Evolutionary conservation across 352 stramenopile species (phyloP).

Genomic region (Phytophthora niederhauseri): DNA sequence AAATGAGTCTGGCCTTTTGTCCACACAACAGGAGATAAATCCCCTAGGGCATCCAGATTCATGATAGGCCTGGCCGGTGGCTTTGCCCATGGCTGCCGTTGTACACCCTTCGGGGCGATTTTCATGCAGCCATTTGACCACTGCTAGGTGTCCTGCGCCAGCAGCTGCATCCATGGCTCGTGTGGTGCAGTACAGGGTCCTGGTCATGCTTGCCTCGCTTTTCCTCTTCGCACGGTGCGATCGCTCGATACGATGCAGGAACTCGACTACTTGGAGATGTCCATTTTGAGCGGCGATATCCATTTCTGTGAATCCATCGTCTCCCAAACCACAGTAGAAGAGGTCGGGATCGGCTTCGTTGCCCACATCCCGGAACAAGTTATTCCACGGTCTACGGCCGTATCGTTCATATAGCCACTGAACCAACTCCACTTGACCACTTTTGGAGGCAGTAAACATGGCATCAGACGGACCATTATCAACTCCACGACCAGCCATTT

Average conservation of each 20-base stretch:
- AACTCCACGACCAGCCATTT: no score
- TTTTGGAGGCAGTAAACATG: no score
- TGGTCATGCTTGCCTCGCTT: not conserved
- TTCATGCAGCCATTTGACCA: not conserved
- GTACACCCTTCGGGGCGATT: not conserved
- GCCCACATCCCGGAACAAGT: no score
- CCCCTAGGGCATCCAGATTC: not conserved
- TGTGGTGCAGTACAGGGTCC: not conserved
- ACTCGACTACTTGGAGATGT: not conserved
- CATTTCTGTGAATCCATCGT: not conserved
- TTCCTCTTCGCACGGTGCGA: not conserved
- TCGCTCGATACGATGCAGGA: not conserved
- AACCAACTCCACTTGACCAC: no score
- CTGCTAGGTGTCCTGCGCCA: not conserved
- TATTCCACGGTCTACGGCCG: no score
- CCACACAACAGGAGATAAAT: no score
- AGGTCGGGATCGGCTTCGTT: no score
- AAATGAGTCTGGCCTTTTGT: not conserved
- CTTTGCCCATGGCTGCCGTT: not conserved
- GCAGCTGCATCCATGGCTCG: not conserved
- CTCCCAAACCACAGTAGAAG: no score
- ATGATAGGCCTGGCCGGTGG: not conserved
- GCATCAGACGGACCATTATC: no score
- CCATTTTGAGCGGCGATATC: not conserved
- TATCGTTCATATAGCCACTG: no score